These are phyloP conservation scores for Apophysomyces elegans DNA, from an alignment of 371 early-diverging fungal genomes.

Conservation along the genomic window DNA sequence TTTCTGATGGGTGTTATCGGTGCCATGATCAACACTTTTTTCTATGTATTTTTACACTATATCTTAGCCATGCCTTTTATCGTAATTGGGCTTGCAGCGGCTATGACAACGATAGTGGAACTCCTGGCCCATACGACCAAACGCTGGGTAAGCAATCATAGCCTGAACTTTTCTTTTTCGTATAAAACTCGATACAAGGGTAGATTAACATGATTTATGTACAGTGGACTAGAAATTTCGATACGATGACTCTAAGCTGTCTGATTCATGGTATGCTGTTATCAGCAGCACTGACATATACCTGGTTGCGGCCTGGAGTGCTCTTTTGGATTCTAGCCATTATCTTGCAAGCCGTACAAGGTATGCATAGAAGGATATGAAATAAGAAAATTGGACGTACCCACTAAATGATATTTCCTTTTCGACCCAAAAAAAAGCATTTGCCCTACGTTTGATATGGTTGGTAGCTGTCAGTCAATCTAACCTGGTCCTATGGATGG, in stretches of 20 bases:
- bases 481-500: conserved; percentile 32
- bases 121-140: conserved; percentile 23
- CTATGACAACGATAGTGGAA: conserved; percentile 22
- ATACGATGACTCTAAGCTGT: conserved; percentile 27
- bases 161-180: too few species aligned
- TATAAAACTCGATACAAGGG: background rate
- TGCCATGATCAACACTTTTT: conserved; percentile 33
- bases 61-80: conserved; percentile 30
- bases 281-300: conserved; percentile 33
- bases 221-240: conserved; percentile 39
- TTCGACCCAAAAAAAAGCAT: background rate
- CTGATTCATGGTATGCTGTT: conserved; percentile 33
- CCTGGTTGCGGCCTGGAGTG: conserved; percentile 26
- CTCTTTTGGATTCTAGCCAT: too few species aligned
- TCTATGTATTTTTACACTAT: conserved; percentile 34
- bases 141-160: conserved; percentile 27
- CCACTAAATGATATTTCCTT: too few species aligned
- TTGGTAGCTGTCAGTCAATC: conserved; percentile 31
- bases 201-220: background rate
- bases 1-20: conserved; percentile 32
- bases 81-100: conserved; percentile 23
- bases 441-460: conserved; percentile 40
- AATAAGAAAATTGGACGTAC: too few species aligned
- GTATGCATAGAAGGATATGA: background rate
- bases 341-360: conserved; percentile 26